Evolutionary conservation across 2,329 filamentous ascomycete species (phyloP).

Genomic region (Ophiostoma sp.): DNA sequence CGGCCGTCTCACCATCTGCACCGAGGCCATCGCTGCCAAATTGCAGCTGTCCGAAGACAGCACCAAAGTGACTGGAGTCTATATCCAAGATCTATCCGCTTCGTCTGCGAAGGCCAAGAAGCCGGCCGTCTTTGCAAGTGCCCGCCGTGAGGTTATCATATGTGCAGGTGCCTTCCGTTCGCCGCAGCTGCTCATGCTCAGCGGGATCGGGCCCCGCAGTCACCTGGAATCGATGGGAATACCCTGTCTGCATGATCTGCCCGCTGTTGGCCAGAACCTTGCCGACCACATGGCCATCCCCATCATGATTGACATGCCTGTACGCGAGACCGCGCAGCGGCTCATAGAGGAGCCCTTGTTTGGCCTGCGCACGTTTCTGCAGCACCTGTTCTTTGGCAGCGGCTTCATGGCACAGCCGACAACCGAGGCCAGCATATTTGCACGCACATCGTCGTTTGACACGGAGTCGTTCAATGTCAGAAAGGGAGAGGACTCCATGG

Average conservation of each 20-base stretch:
- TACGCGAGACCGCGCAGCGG: constrained; percentile 29
- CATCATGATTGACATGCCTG: constrained; percentile 31
- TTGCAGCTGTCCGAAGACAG: constrained; percentile 29
- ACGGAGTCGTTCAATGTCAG: constrained; percentile 30
- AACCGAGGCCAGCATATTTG: constrained; percentile 29
- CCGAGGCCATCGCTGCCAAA: constrained; percentile 31
- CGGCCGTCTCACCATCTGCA: constrained; percentile 32
- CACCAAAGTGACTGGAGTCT: constrained; percentile 30
- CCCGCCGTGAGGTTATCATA: constrained; percentile 33
- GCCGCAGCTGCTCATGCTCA: constrained; percentile 35
- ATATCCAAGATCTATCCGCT: constrained; percentile 21
- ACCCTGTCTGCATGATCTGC: constrained; percentile 29
- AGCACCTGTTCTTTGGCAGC: constrained; percentile 32
- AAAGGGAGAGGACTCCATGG: constrained; percentile 25
- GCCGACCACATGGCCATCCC: constrained; percentile 32
- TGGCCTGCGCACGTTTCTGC: constrained; percentile 31
- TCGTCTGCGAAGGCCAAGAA: neutral
- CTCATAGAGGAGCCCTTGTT: constrained; percentile 27
- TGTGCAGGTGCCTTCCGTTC: constrained; percentile 32
- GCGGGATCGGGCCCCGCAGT: constrained; percentile 33
- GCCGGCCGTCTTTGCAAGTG: constrained; percentile 28
- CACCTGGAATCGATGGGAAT: constrained; percentile 29
- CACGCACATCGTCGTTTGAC: constrained; percentile 32
- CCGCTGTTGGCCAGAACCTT: constrained; percentile 31
- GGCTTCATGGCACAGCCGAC: constrained; percentile 30